phyloP scores from a whole-genome alignment of 345 rosid species.

The Gossypium sturtianum region DNA sequence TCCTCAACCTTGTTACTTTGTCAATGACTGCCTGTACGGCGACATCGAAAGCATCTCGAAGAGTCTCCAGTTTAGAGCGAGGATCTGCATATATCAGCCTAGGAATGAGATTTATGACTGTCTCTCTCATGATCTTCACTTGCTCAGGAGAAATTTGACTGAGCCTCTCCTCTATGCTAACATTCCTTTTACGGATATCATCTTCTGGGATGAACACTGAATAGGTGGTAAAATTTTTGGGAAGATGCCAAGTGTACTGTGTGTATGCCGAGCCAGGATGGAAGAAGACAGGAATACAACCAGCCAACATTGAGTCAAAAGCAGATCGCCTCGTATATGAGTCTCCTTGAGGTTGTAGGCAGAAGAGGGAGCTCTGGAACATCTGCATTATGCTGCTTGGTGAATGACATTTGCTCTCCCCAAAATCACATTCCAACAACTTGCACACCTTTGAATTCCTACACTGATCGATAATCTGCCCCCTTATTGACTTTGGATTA shows the following conservation, averaged over 20 bases:
- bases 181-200: conserved; percentile 62
- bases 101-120: conserved; percentile 66
- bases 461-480: conserved; percentile 75
- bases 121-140: conserved; percentile 68
- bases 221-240: conserved; percentile 65
- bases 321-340: conserved; percentile 88
- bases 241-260: conserved; percentile 89
- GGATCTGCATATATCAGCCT: conserved; percentile 71
- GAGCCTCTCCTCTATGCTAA: conserved; percentile 68
- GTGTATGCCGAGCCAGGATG: conserved; percentile 94
- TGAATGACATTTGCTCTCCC: conserved; percentile 91
- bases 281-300: conserved; percentile 86
- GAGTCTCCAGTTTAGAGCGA: conserved; percentile 55
- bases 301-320: conserved; percentile 78
- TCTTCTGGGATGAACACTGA: conserved; percentile 85
- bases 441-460: conserved; percentile 47
- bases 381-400: conserved; percentile 85
- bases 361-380: conserved; percentile 78
- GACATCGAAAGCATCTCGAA: conserved; percentile 75
- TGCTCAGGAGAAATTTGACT: conserved; percentile 61
- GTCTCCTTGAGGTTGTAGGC: conserved; percentile 88
- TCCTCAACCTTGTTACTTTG: conserved; percentile 81
- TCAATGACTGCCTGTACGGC: conserved; percentile 69
- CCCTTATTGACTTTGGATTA: conserved; percentile 68
- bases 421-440: conserved; percentile 74